A percentile compares a stretch with the other conserved stretches of the same genome.
Evolutionary conservation across 2,329 filamentous ascomycete genomes (phyloP).

Genomic region (Saccharata proteae): DNA sequence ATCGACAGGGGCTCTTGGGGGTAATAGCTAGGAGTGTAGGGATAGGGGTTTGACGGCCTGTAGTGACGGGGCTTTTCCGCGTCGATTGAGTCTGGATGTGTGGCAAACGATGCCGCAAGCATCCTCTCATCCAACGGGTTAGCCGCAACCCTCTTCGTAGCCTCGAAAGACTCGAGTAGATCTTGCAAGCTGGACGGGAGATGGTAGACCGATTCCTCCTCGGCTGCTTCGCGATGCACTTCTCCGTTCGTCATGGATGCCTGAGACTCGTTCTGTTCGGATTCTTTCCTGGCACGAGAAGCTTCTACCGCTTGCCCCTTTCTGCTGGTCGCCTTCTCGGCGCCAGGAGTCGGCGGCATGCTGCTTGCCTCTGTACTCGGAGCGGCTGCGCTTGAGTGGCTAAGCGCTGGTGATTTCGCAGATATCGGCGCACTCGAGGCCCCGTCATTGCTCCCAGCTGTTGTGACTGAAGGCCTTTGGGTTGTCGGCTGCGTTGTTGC

Average conservation of each 20-base stretch:
- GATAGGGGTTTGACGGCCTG: slow-evolving; percentile 68
- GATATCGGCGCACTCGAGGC: slow-evolving; percentile 23
- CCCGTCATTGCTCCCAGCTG: slow-evolving; percentile 26
- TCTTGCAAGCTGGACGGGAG: slow-evolving; percentile 81
- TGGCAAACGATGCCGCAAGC: slow-evolving; percentile 62
- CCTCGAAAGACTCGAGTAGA: slow-evolving; percentile 80
- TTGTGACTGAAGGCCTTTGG: slow-evolving; percentile 24
- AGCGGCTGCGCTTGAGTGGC: slow-evolving; percentile 31
- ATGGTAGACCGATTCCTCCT: slow-evolving; percentile 81
- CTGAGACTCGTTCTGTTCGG: slow-evolving; percentile 10
- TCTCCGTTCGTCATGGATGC: slow-evolving; percentile 40
- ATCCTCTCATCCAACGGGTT: slow-evolving; percentile 57
- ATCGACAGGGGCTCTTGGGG: slow-evolving; percentile 85
- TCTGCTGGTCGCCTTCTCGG: slow-evolving; percentile 32
- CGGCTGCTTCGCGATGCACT: slow-evolving; percentile 34
- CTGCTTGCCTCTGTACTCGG: slow-evolving; percentile 27
- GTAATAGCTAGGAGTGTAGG: slow-evolving; percentile 65
- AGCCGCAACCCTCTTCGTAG: slow-evolving; percentile 55
- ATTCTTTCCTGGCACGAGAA: too few relatives aligned
- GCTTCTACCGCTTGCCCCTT: slow-evolving; percentile 28
- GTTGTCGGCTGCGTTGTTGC: slow-evolving; percentile 1
- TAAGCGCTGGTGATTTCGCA: slow-evolving; percentile 41
- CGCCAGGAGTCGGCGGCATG: slow-evolving; percentile 34
- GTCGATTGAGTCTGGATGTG: slow-evolving; percentile 63
- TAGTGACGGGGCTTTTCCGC: slow-evolving; percentile 75